Percentiles rank a stretch among this genome's conserved stretches.
Conservation (phyloP, 805 yeast species). For the Yarrowia bubula region DNA sequence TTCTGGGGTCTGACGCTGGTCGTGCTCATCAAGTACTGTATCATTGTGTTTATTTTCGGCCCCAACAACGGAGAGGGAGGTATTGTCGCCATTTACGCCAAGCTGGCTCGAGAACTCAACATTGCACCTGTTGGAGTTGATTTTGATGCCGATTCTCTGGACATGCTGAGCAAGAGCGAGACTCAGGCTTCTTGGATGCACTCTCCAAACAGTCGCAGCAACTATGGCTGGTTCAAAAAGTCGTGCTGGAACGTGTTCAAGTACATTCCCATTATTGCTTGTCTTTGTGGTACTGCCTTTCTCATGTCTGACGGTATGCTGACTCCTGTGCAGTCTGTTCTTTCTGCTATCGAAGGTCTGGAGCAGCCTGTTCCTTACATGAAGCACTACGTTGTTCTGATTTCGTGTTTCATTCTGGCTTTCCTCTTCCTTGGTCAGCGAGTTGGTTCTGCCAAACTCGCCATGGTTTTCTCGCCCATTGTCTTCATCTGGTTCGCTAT, state of each 20-base stretch:
- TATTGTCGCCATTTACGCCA: slow-evolving; percentile 61
- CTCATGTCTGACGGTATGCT: slow-evolving; percentile 59
- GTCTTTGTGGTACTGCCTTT: slow-evolving; percentile 56
- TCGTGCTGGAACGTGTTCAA: slow-evolving; percentile 31
- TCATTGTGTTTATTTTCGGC: slow-evolving; percentile 54
- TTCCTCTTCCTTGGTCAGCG: slow-evolving; percentile 49
- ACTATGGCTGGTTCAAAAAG: slow-evolving; percentile 1
- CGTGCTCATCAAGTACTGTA: slow-evolving; percentile 52
- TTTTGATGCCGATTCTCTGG: slow-evolving; percentile 19
- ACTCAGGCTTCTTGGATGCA: slow-evolving; percentile 37
- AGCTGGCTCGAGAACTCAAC: slow-evolving; percentile 50
- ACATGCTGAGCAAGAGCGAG: slow-evolving; percentile 30
- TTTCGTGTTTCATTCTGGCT: slow-evolving; percentile 50
- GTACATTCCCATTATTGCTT: slow-evolving; percentile 37
- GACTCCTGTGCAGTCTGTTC: slow-evolving; percentile 63
- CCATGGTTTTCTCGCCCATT: slow-evolving; percentile 54
- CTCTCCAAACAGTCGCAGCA: background rate
- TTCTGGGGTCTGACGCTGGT: slow-evolving; percentile 56
- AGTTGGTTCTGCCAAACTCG: slow-evolving; percentile 50
- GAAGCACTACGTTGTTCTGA: slow-evolving; percentile 43
- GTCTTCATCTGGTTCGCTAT: slow-evolving; percentile 52
- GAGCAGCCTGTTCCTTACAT: slow-evolving; percentile 52
- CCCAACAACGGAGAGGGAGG: slow-evolving; percentile 60
- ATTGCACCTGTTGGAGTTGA: slow-evolving; percentile 18
- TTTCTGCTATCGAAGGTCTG: slow-evolving; percentile 57